phyloP scores from a whole-genome alignment of 2,329 filamentous ascomycete species.

The Pyrenochaeta sp. region DNA sequence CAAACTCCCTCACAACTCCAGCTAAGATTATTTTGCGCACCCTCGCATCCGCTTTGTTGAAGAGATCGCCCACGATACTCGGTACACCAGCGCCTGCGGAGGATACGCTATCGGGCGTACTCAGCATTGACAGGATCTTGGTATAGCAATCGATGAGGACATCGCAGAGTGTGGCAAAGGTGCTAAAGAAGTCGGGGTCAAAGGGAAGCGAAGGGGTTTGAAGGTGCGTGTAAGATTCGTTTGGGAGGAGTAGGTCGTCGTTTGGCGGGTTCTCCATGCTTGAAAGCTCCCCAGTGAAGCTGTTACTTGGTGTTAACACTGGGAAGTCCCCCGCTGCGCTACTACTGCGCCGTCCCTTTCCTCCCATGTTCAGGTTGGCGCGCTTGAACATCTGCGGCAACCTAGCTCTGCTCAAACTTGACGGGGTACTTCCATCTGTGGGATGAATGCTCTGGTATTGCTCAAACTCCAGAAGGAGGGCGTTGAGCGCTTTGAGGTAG shows the following conservation, averaged over 20 bases:
- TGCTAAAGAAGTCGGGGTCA: conserved; percentile 96
- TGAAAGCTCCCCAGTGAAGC: conserved; percentile 36
- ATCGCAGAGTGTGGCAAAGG: conserved; percentile 94
- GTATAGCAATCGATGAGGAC: conserved; percentile 93
- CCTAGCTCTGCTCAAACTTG: conserved; percentile 77
- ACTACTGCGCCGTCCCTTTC: conserved; percentile 61
- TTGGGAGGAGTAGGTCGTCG: conserved; percentile 53
- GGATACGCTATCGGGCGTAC: conserved; percentile 66
- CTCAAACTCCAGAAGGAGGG: conserved; percentile 89
- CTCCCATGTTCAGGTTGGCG: conserved; percentile 44
- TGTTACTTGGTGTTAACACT: conserved; percentile 25
- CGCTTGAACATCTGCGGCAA: conserved; percentile 66
- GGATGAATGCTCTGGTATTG: conserved; percentile 89
- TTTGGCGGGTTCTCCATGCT: conserved; percentile 43
- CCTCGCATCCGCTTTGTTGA: conserved; percentile 85
- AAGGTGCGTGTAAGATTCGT: conserved; percentile 87
- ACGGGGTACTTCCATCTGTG: conserved; percentile 73
- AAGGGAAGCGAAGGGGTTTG: conserved; percentile 94
- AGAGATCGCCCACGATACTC: conserved; percentile 75
- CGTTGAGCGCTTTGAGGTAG: conserved; percentile 86
- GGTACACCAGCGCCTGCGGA: conserved; percentile 37
- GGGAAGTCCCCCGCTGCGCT: conserved; percentile 63
- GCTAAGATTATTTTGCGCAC: conserved; percentile 90
- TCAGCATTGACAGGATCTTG: conserved; percentile 76
- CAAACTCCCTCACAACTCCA: conserved; percentile 89